These are phyloP conservation scores for Cydonia oblonga DNA, from an alignment of 331 rosid genomes.

Conservation along the genomic window DNA sequence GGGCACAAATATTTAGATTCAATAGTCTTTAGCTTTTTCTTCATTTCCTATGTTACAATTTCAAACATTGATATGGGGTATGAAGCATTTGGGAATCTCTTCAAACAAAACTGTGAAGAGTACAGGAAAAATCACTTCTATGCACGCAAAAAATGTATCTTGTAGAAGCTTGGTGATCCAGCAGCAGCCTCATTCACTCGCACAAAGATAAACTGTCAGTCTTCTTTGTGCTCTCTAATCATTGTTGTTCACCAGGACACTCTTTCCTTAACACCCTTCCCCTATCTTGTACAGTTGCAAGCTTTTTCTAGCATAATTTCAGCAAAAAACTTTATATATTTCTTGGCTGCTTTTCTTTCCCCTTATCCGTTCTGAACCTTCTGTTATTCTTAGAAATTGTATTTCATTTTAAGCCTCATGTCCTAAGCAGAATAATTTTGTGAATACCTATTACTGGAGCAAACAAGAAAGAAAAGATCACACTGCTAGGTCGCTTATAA, in stretches of 20 bases:
- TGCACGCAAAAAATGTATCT: background rate
- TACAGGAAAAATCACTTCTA: background rate
- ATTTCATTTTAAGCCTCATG: background rate
- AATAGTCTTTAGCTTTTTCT: background rate
- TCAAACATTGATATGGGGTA: background rate
- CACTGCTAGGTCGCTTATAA: background rate
- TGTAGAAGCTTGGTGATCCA: background rate
- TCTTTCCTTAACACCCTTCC: background rate
- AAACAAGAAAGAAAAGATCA: background rate
- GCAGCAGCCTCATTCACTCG: background rate
- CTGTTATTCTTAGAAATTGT: background rate
- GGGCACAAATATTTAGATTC: background rate
- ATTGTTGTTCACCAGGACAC: background rate
- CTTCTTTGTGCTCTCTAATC: background rate
- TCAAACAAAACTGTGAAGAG: background rate
- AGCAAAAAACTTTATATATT: background rate
- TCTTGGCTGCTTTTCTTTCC: background rate
- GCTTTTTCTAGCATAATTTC: background rate
- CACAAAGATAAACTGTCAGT: background rate
- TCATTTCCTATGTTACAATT: background rate
- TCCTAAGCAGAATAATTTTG: background rate
- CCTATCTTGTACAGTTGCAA: background rate
- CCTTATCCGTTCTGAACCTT: background rate
- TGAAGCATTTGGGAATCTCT: background rate
- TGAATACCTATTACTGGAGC: background rate